Percentiles rank a stretch among this genome's conserved stretches.
These are phyloP conservation scores for Dendrocalamus sinicus DNA, from an alignment of 176 grass and related monocot genomes.

Conservation along the genomic window DNA sequence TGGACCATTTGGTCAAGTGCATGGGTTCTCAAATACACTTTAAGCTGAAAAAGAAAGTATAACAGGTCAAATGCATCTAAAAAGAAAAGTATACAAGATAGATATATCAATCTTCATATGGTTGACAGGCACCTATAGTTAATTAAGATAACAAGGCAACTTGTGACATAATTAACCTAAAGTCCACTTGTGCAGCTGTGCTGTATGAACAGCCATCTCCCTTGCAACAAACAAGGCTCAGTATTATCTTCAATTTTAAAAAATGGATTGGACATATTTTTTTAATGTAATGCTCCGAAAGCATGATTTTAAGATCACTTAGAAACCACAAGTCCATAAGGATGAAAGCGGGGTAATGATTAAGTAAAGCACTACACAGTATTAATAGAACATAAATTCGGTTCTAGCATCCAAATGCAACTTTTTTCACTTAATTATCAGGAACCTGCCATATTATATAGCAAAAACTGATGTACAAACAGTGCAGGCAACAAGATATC, in stretches of 20 bases:
- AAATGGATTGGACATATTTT: neutral
- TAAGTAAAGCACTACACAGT: neutral
- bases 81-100: conserved; percentile 21
- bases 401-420: neutral
- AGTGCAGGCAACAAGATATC: neutral
- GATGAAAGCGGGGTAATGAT: conserved; percentile 1
- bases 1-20: conserved; percentile 98
- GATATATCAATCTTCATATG: conserved; percentile 16
- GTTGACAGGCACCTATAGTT: conserved; percentile 18
- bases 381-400: neutral
- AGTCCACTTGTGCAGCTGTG: neutral
- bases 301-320: neutral
- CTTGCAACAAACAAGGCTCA: neutral
- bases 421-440: neutral
- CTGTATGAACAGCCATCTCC: conserved; percentile 5
- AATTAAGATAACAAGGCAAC: conserved; percentile 7
- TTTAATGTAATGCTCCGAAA: neutral
- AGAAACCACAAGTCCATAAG: neutral
- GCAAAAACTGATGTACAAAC: conserved; percentile 11
- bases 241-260: conserved; percentile 1
- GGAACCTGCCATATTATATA: neutral
- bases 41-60: conserved; percentile 65
- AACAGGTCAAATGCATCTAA: conserved; percentile 46
- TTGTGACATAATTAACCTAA: conserved; percentile 27
- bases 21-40: conserved; percentile 91